Percentiles rank a stretch among this genome's conserved stretches.
Evolutionary conservation across 805 yeast species (phyloP).

Genomic region (Ogataea wickerhamii): DNA sequence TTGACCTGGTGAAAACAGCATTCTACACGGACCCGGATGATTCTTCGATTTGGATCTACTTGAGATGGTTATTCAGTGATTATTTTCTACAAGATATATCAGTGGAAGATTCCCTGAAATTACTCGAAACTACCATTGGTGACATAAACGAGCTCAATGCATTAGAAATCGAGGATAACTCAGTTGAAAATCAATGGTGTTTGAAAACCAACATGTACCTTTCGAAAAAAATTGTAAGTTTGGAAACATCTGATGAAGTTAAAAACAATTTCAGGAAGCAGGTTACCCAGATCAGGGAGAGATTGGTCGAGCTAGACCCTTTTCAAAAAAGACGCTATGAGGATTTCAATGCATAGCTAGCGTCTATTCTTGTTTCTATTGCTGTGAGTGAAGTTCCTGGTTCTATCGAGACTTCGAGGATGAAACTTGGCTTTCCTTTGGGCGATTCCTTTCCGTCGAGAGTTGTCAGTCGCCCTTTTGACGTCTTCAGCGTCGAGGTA

Average conservation of each 20-base stretch:
- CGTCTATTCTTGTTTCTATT: conserved; percentile 6
- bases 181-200: conserved; percentile 71
- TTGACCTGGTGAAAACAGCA: conserved; percentile 72
- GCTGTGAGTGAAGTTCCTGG: conserved; percentile 6
- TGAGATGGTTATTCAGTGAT: conserved; percentile 68
- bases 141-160: conserved; percentile 61
- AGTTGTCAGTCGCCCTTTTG: neutral
- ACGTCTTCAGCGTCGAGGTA: neutral
- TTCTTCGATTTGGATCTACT: conserved; percentile 88
- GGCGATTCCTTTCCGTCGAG: neutral
- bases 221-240: conserved; percentile 34
- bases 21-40: conserved; percentile 92
- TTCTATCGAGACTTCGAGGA: conserved; percentile 1
- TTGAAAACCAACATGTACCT: conserved; percentile 51
- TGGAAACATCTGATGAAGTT: conserved; percentile 9
- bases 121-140: conserved; percentile 44
- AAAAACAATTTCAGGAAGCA: conserved; percentile 19
- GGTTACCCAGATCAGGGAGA: conserved; percentile 35
- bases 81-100: conserved; percentile 35
- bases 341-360: conserved; percentile 26
- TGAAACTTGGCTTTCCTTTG: conserved; percentile 3
- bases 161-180: conserved; percentile 67
- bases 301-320: conserved; percentile 57
- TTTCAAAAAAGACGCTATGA: conserved; percentile 57
- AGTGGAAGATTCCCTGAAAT: conserved; percentile 24